A percentile compares a stretch with the other conserved stretches of the same genome.
These are phyloP conservation scores for Dendrobium huoshanense DNA, from an alignment of 106 monocot genomes.

Conservation along the genomic window DNA sequence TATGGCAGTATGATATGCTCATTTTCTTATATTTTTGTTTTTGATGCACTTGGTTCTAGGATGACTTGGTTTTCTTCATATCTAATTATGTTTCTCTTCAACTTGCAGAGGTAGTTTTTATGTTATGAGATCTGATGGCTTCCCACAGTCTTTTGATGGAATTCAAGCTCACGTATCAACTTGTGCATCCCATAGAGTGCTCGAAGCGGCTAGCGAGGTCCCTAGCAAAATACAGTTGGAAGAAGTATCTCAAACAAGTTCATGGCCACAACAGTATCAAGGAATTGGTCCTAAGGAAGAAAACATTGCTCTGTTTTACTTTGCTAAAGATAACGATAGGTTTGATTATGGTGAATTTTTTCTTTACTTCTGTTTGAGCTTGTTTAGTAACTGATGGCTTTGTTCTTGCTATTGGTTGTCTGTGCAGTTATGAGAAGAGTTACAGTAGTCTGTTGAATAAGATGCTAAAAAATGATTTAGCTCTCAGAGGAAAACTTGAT, in stretches of 20 bases:
- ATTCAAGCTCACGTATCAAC: constrained; percentile 85
- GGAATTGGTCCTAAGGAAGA: constrained; percentile 46
- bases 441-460: constrained; percentile 55
- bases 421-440: constrained; percentile 46
- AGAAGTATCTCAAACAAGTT: constrained; percentile 47
- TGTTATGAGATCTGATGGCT: constrained; percentile 37
- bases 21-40: neutral
- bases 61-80: neutral
- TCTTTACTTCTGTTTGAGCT: constrained; percentile 2
- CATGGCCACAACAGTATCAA: constrained; percentile 58
- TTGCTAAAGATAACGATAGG: constrained; percentile 76
- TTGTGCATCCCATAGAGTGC: constrained; percentile 57
- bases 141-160: constrained; percentile 39
- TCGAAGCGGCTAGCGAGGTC: constrained; percentile 42
- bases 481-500: constrained; percentile 48
- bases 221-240: constrained; percentile 58
- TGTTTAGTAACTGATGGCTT: neutral
- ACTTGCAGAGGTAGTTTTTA: constrained; percentile 74
- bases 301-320: constrained; percentile 89
- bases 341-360: constrained; percentile 13
- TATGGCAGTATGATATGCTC: constrained; percentile 69
- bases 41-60: neutral
- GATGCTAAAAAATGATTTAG: constrained; percentile 62
- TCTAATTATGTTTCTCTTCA: neutral
- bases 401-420: neutral